Percentiles rank a stretch among this genome's conserved stretches.
phyloP scores from a whole-genome alignment of 495 filamentous ascomycete species.

The Aspergillus carlsbadensis region DNA sequence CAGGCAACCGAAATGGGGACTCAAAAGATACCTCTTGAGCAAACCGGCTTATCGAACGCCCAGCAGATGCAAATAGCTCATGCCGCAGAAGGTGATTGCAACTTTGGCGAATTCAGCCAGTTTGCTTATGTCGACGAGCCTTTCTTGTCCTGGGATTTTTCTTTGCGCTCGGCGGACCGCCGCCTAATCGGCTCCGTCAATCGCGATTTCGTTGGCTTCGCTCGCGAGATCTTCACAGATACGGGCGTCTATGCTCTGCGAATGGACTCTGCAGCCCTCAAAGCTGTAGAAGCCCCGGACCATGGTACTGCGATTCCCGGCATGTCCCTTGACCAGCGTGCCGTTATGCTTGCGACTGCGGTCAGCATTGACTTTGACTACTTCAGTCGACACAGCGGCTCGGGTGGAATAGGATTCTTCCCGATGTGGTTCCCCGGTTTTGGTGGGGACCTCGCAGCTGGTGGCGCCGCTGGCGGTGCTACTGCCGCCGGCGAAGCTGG shows the following conservation, averaged over 20 bases:
- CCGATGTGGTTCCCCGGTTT: constrained; percentile 60
- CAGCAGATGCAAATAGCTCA: constrained; percentile 48
- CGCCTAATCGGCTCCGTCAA: constrained; percentile 61
- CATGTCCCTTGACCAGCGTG: constrained; percentile 70
- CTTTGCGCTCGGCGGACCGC: constrained; percentile 46
- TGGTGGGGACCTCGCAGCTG: constrained; percentile 48
- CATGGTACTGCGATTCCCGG: constrained; percentile 31
- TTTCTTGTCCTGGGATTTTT: constrained; percentile 59
- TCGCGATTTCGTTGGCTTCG: constrained; percentile 66
- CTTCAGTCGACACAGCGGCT: constrained; percentile 60
- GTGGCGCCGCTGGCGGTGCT: constrained; percentile 34
- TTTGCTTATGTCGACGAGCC: constrained; percentile 64
- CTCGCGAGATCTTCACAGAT: constrained; percentile 70
- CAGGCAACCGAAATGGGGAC: constrained; percentile 37
- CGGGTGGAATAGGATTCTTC: constrained; percentile 52
- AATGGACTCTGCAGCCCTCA: constrained; percentile 61
- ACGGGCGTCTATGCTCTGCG: constrained; percentile 68
- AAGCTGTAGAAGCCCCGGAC: constrained; percentile 31
- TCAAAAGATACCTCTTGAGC: constrained; percentile 38
- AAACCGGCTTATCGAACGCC: constrained; percentile 45
- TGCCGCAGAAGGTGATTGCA: constrained; percentile 24
- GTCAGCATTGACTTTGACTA: constrained; percentile 74
- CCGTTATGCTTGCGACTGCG: constrained; percentile 70
- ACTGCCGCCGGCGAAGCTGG: constrained; percentile 40
- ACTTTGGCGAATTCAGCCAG: constrained; percentile 52